These are phyloP conservation scores for Kluyveromyces starmeri DNA, from an alignment of 805 yeast genomes.

Conservation along the genomic window DNA sequence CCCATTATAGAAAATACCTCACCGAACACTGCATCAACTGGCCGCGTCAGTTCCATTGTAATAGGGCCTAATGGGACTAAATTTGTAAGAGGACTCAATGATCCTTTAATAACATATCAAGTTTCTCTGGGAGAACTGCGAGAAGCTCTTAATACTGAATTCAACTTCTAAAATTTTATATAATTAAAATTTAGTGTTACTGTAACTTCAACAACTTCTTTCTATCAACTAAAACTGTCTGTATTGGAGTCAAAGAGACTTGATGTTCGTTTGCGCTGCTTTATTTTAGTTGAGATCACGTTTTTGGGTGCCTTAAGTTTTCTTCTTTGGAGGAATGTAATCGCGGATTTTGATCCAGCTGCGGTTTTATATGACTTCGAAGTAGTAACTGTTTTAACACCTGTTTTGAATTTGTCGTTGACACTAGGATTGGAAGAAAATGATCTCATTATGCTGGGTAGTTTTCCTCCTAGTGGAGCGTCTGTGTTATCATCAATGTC, in stretches of 20 bases:
- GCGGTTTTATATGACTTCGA: conserved; percentile 47
- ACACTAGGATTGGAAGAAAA: conserved; percentile 34
- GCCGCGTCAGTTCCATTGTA: conserved; percentile 4
- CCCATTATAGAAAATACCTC: not conserved
- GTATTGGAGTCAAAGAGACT: conserved; percentile 14
- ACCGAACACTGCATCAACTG: conserved; percentile 1
- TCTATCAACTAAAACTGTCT: conserved; percentile 12
- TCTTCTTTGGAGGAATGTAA: conserved; percentile 38
- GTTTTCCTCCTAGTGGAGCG: conserved; percentile 23
- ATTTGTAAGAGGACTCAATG: conserved; percentile 8
- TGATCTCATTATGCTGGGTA: conserved; percentile 38
- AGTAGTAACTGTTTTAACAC: conserved; percentile 39
- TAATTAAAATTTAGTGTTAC: not conserved
- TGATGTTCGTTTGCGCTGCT: conserved; percentile 4
- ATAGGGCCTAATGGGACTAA: conserved; percentile 9
- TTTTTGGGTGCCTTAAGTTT: conserved; percentile 23
- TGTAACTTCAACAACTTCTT: too few species aligned
- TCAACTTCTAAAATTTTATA: conserved; percentile 9
- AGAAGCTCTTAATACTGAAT: conserved; percentile 26
- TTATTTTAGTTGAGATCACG: too few species aligned
- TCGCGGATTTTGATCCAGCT: conserved; percentile 47
- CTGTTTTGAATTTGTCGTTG: conserved; percentile 35
- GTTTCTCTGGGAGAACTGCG: conserved; percentile 20
- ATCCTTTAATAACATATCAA: conserved; percentile 14
- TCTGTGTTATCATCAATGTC: conserved; percentile 14